These are phyloP conservation scores for Lactarius hengduanensis DNA, from an alignment of 768 basidiomycete species.

Conservation along the genomic window DNA sequence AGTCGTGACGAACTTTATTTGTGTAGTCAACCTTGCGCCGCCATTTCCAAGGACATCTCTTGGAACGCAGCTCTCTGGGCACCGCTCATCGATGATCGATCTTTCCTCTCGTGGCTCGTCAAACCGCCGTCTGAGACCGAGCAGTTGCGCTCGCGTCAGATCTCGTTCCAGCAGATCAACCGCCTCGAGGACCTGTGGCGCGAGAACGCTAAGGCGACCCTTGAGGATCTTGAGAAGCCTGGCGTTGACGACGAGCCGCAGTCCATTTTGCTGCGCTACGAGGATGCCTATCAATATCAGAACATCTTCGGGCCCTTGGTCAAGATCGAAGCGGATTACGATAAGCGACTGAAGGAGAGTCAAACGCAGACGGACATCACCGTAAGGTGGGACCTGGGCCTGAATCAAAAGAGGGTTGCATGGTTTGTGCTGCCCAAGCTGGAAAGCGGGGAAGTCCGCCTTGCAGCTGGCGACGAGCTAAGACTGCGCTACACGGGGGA, in stretches of 20 bases:
- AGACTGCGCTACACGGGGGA: constrained; percentile 87
- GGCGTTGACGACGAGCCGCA: constrained; percentile 98
- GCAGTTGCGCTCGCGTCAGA: constrained; percentile 93
- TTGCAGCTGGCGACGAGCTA: constrained; percentile 96
- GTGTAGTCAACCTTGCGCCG: constrained; percentile 92
- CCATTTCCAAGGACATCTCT: constrained; percentile 95
- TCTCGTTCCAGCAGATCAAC: constrained; percentile 96
- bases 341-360: constrained; percentile 95
- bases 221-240: constrained; percentile 96
- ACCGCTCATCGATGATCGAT: constrained; percentile 96
- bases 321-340: constrained; percentile 99
- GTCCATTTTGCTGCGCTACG: constrained; percentile 84
- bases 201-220: constrained; percentile 89
- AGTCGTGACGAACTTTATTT: constrained; percentile 15
- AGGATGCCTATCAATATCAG: constrained; percentile 99
- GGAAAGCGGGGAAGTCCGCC: constrained; percentile 94
- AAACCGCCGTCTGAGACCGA: constrained; percentile 97
- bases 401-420: constrained; percentile 98
- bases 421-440: constrained; percentile 97
- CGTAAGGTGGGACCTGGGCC: constrained; percentile 94
- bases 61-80: constrained; percentile 99
- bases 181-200: constrained; percentile 97
- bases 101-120: constrained; percentile 98
- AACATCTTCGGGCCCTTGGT: constrained; percentile 99
- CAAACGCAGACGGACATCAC: constrained; percentile 98